phyloP scores from a whole-genome alignment of 2,329 filamentous ascomycete species.

The Pseudogymnoascus sp. region DNA sequence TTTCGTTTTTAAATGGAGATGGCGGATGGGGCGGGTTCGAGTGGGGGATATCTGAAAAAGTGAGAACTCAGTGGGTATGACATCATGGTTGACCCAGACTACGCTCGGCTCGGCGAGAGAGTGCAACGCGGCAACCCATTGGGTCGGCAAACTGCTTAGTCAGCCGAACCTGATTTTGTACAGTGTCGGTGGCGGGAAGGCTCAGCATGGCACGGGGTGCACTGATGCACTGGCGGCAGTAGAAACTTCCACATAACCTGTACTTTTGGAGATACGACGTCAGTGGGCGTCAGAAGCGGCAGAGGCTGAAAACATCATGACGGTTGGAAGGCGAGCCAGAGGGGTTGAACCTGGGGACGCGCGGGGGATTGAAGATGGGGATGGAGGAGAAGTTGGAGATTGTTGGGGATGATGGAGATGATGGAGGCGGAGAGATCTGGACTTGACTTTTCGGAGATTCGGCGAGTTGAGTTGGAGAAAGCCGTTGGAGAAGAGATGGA shows the following conservation, averaged over 20 bases:
- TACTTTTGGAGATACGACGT: background rate
- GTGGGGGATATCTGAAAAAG: constrained; percentile 5
- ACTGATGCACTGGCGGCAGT: constrained; percentile 52
- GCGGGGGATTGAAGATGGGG: background rate
- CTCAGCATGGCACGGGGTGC: constrained; percentile 52
- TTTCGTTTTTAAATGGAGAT: constrained; percentile 6
- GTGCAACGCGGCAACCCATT: background rate
- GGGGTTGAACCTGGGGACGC: background rate
- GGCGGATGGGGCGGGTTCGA: background rate
- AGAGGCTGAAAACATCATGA: background rate
- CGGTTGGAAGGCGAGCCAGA: background rate
- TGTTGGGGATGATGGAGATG: background rate
- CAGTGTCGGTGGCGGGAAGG: constrained; percentile 15
- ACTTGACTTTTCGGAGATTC: constrained; percentile 1
- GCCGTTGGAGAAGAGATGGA: background rate
- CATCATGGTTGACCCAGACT: background rate
- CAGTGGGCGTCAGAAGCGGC: constrained; percentile 3
- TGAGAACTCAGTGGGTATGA: constrained; percentile 3
- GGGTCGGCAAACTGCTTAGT: background rate
- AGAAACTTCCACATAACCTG: constrained; percentile 22
- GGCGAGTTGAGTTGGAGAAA: constrained; percentile 4
- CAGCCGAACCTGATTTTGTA: background rate
- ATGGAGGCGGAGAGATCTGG: background rate
- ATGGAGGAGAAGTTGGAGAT: constrained; percentile 3
- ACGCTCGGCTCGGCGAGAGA: background rate